Evolutionary conservation across 1,284 basidiomycete species (phyloP), one percentile per base, ranked within the genome.

Genomic region (Chiua sp.): DNA sequence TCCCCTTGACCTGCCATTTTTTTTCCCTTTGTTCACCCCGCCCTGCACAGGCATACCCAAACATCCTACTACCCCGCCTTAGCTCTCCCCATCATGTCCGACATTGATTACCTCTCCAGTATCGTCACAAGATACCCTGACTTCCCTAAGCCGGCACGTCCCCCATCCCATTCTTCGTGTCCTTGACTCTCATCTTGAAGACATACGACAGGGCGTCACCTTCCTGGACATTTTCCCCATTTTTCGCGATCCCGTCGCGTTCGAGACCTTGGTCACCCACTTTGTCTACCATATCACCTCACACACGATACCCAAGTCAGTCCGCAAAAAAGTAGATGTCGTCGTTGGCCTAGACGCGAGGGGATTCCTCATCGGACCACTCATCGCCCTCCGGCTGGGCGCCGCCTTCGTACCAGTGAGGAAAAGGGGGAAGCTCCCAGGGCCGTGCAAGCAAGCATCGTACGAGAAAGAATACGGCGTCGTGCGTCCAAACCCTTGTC

Each of bases 351-450:
- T 99, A 48, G 98, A 99, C 76, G 97, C 97, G 22, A 86, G 98
- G 60, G 98, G 98, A 11, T 99, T 99, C 82, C 84, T 99, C 54
- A 79, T 99, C 20, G 98, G 96, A 1, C 98, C 98, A 6, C 85
- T 94, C 66, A 87, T 99, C 69, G 98, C 98, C 13, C 80, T 95
- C 70, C 83, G 97, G 59, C 81, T 99, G 42, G 94, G 94, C 28
- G 96, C 96, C 3, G 94, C 94, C 13, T 99, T 99, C 69, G 96
- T 98, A 2, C 96, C 98, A 23, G 96, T 99, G 26, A 85, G 98
- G 63, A 99, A 99, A 80, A 81, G 80, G 63, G 97, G 96, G 18
- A 99, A 99, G 77, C 84, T 99, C 30, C 98, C 98, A 7, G 98
- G 98, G 54, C 75, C 87, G 63, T 93, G 90, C 72, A 85, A 91